Evolutionary conservation across 169 alveolate genomes (phyloP).

Genomic region (Cardiosporidium cionae): DNA sequence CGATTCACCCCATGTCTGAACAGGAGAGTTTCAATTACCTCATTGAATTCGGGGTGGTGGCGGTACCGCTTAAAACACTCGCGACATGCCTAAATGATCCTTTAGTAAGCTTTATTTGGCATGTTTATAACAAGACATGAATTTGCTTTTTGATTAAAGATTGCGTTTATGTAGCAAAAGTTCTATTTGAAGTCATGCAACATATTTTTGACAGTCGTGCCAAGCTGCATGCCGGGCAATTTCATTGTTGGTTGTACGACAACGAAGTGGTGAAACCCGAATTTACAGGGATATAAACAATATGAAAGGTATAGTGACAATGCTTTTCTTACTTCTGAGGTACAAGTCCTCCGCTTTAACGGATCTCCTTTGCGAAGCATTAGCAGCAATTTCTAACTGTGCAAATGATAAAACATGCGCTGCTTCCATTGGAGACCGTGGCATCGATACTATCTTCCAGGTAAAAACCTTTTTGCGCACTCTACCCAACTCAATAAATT

Average conservation of each 20-base stretch:
- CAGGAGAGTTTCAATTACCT: too few species aligned
- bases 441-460: too few species aligned
- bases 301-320: too few species aligned
- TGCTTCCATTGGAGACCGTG: too few species aligned
- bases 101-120: background rate
- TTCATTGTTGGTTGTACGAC: background rate
- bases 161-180: background rate
- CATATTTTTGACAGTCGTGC: background rate
- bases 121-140: background rate
- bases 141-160: background rate
- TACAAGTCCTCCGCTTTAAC: background rate
- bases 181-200: background rate
- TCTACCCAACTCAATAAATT: too few species aligned
- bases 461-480: too few species aligned
- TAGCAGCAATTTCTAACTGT: background rate
- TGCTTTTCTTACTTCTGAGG: background rate
- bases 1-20: too few species aligned
- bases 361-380: background rate
- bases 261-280: background rate
- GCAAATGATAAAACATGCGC: too few species aligned
- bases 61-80: background rate
- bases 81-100: background rate
- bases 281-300: too few species aligned
- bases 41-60: too few species aligned
- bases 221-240: background rate